Conservation (phyloP, 2,329 filamentous ascomycete genomes). For the Microsporum canis region DNA sequence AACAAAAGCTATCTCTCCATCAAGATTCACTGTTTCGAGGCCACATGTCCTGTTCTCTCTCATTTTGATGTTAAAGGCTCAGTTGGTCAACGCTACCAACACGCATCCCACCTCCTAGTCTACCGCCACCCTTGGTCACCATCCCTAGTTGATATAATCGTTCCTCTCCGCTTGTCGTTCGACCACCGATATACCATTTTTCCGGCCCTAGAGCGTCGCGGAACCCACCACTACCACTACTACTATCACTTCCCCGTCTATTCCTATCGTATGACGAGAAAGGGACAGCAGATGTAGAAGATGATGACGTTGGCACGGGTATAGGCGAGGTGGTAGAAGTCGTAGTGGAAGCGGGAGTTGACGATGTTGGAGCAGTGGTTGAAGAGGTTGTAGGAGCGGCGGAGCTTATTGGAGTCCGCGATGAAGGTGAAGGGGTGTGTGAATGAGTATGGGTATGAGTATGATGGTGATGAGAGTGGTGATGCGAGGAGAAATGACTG, state of each 20-base stretch:
- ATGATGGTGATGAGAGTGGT: slow-evolving; percentile 30
- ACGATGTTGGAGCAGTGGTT: slow-evolving; percentile 18
- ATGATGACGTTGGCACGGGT: slow-evolving; percentile 28
- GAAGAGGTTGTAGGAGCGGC: slow-evolving; percentile 11
- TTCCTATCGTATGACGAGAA: slow-evolving; percentile 24
- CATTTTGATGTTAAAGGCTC: slow-evolving; percentile 30
- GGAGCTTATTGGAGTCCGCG: slow-evolving; percentile 14
- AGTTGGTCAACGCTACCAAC: slow-evolving; percentile 40
- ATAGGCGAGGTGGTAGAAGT: slow-evolving; percentile 23
- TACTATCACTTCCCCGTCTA: slow-evolving; percentile 38
- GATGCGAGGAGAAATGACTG: slow-evolving; percentile 17
- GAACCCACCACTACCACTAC: slow-evolving; percentile 38
- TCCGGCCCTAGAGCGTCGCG: slow-evolving; percentile 37
- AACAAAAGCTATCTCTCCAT: neutral
- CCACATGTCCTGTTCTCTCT: neutral
- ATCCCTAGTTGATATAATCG: slow-evolving; percentile 39
- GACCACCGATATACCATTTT: slow-evolving; percentile 43
- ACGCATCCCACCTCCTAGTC: slow-evolving; percentile 31
- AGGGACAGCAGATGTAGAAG: slow-evolving; percentile 12
- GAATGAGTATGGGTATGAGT: slow-evolving; percentile 11
- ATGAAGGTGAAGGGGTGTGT: slow-evolving; percentile 24
- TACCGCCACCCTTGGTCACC: slow-evolving; percentile 35
- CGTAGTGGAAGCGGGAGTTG: slow-evolving; percentile 12
- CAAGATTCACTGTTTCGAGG: neutral
- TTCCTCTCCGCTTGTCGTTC: slow-evolving; percentile 38